These are phyloP conservation scores for Aureobasidium subglaciale DNA, from an alignment of 2,329 filamentous ascomycete species.

Conservation along the genomic window DNA sequence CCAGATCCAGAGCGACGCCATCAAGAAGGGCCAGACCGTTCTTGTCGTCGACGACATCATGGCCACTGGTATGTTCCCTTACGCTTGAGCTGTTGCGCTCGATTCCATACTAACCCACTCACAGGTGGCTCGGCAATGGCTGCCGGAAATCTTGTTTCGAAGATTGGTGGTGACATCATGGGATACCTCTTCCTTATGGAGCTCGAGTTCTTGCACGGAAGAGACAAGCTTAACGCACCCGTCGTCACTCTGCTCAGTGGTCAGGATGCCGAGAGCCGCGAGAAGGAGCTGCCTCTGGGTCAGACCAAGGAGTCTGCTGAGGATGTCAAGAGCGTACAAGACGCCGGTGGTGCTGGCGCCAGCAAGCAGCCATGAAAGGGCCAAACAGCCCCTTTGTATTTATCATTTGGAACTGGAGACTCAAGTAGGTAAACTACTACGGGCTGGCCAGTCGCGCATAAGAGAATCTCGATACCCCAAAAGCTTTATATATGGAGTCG, in stretches of 20 bases:
- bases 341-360: slow-evolving; percentile 21
- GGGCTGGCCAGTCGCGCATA: neutral
- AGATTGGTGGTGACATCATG: slow-evolving; percentile 77
- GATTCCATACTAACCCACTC: slow-evolving; percentile 5
- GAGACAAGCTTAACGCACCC: slow-evolving; percentile 78
- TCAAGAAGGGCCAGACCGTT: slow-evolving; percentile 81
- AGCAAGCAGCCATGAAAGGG: slow-evolving; percentile 17
- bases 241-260: slow-evolving; percentile 74
- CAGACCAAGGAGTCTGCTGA: slow-evolving; percentile 21
- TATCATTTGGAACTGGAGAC: neutral
- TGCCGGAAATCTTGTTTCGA: slow-evolving; percentile 75
- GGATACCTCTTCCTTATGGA: slow-evolving; percentile 95
- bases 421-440: neutral
- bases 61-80: slow-evolving; percentile 69
- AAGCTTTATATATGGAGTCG: slow-evolving; percentile 5
- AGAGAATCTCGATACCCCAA: slow-evolving; percentile 11
- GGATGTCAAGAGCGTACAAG: slow-evolving; percentile 20
- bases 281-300: slow-evolving; percentile 19
- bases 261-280: slow-evolving; percentile 36
- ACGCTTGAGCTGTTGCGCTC: neutral
- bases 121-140: slow-evolving; percentile 85
- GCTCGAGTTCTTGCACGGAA: slow-evolving; percentile 85
- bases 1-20: slow-evolving; percentile 84
- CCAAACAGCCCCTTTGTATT: neutral
- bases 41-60: slow-evolving; percentile 97